phyloP scores from a whole-genome alignment of 2,329 filamentous ascomycete genomes.

The Fusarium udum region DNA sequence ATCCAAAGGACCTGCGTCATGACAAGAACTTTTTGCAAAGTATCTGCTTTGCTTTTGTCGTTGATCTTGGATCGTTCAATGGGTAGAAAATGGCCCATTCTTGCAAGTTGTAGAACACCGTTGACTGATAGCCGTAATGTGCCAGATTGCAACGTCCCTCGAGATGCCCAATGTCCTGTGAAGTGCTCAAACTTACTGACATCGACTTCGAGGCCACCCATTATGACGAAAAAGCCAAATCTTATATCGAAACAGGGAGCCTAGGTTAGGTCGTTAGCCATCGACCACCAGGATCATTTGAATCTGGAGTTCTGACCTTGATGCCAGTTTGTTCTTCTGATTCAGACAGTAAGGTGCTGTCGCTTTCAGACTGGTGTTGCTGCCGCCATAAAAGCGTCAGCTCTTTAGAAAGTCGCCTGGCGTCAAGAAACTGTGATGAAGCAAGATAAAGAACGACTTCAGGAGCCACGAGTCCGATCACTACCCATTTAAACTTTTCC shows the following conservation, averaged over 20 bases:
- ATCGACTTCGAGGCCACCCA: neutral
- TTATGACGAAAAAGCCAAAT: neutral
- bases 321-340: neutral
- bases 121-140: neutral
- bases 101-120: neutral
- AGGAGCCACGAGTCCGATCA: neutral
- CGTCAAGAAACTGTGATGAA: neutral
- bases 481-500: neutral
- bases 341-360: neutral
- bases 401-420: neutral
- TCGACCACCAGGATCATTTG: no score
- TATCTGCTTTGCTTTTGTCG: neutral
- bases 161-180: neutral
- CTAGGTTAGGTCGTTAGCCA: neutral
- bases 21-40: neutral
- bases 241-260: neutral
- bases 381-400: neutral
- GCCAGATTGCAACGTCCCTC: neutral
- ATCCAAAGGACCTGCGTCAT: neutral
- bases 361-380: neutral
- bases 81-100: neutral
- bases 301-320: neutral
- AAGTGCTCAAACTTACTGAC: neutral
- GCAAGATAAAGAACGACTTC: neutral
- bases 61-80: neutral